Percentiles rank a stretch among this genome's conserved stretches.
Conservation (phyloP, 805 yeast species). For the Lipomyces yamadae region DNA sequence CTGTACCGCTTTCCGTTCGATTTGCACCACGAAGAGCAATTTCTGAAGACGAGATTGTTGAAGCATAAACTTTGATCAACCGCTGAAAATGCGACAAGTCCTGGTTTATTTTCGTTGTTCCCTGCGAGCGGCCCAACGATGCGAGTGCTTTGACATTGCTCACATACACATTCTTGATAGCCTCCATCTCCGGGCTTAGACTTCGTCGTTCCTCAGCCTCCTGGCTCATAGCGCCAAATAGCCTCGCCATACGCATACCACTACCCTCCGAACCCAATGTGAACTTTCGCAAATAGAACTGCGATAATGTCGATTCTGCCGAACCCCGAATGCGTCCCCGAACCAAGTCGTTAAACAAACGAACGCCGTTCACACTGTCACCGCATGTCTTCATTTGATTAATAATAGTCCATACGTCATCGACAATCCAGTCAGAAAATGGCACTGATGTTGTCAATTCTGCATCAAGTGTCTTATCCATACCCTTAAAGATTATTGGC, state of each 20-base stretch:
- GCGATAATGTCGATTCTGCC: conserved; percentile 11
- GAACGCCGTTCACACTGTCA: background rate
- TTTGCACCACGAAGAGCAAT: conserved; percentile 36
- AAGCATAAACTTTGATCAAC: conserved; percentile 19
- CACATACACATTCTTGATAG: background rate
- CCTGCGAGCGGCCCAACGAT: conserved; percentile 14
- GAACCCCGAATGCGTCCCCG: conserved; percentile 11
- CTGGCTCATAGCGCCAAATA: conserved; percentile 6
- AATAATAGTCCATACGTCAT: conserved; percentile 30
- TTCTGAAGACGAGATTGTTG: conserved; percentile 30
- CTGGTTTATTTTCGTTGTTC: conserved; percentile 4
- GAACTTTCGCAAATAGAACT: conserved; percentile 12
- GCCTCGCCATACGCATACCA: conserved; percentile 9
- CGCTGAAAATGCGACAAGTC: conserved; percentile 9
- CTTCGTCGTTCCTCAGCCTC: conserved; percentile 11
- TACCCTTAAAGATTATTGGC: conserved; percentile 69
- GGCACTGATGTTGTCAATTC: conserved; percentile 7
- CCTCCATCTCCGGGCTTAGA: conserved; percentile 6
- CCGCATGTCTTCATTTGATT: conserved; percentile 16
- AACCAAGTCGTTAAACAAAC: conserved; percentile 5
- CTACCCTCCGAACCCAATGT: conserved; percentile 7
- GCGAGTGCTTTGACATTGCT: conserved; percentile 12
- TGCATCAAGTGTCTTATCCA: conserved; percentile 43
- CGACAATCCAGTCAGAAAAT: conserved; percentile 33
- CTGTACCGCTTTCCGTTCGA: conserved; percentile 15